These are phyloP conservation scores for Colletotrichum chrysophilum DNA, from an alignment of 2,329 filamentous ascomycete genomes.

Conservation along the genomic window DNA sequence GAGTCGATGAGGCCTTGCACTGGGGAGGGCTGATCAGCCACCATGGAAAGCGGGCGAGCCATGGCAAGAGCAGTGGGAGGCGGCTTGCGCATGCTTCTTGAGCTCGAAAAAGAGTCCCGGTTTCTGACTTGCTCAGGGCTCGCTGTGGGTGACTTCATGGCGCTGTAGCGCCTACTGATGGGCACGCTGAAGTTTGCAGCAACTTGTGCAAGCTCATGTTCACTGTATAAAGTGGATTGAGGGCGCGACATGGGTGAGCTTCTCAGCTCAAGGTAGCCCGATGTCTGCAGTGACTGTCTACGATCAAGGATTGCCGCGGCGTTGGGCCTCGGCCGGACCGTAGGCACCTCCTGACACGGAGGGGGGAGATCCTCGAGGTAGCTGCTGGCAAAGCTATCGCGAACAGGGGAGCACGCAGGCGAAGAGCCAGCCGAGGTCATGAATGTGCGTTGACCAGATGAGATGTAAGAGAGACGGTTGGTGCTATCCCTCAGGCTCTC, in stretches of 20 bases:
- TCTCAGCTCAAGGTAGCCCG: slow-evolving; percentile 47
- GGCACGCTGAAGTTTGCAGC: slow-evolving; percentile 61
- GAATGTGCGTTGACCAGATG: slow-evolving; percentile 65
- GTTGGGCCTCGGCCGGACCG: slow-evolving; percentile 52
- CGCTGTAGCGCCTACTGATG: slow-evolving; percentile 50
- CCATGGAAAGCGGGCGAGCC: slow-evolving; percentile 58
- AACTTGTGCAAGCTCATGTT: slow-evolving; percentile 25
- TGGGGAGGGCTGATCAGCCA: slow-evolving; percentile 59
- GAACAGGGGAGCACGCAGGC: slow-evolving; percentile 59
- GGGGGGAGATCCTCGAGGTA: slow-evolving; percentile 20
- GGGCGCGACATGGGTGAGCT: slow-evolving; percentile 27
- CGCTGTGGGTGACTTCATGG: slow-evolving; percentile 34
- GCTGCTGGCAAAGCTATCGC: slow-evolving; percentile 53
- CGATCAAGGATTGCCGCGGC: slow-evolving; percentile 56
- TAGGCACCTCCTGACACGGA: slow-evolving; percentile 23
- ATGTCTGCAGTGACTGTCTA: slow-evolving; percentile 56
- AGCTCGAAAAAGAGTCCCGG: slow-evolving; percentile 27
- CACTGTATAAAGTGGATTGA: slow-evolving; percentile 29
- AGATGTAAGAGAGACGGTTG: slow-evolving; percentile 64
- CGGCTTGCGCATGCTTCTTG: slow-evolving; percentile 33
- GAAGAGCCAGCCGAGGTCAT: slow-evolving; percentile 65
- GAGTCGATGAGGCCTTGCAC: slow-evolving; percentile 9
- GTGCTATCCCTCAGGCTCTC: slow-evolving; percentile 62
- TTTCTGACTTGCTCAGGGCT: slow-evolving; percentile 23
- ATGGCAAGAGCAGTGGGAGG: slow-evolving; percentile 53